phyloP scores from a whole-genome alignment of 352 stramenopile genomes.

The Elongisporangium undulatum region DNA sequence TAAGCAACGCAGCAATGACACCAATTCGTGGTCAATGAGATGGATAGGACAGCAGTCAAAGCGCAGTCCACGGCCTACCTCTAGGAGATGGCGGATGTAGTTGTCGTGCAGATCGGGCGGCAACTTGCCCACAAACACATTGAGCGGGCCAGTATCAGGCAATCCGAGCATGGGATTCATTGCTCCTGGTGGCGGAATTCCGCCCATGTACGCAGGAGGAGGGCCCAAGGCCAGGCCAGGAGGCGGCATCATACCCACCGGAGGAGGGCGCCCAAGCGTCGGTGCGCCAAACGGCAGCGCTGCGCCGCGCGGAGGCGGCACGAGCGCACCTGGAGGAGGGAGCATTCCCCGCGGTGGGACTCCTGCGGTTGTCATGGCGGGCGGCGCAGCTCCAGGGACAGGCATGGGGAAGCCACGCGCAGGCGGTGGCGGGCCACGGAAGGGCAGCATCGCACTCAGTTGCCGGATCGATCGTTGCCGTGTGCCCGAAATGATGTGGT shows the following conservation, averaged over 20 bases:
- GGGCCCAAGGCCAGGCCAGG: constrained; percentile 2
- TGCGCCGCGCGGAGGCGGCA: constrained; percentile 2
- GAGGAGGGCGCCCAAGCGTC: background rate
- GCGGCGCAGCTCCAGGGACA: constrained; percentile 16
- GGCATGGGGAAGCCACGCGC: constrained; percentile 1
- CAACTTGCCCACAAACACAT: constrained; percentile 52
- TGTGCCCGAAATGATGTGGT: background rate
- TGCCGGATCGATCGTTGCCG: background rate
- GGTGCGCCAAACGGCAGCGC: background rate
- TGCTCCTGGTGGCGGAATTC: background rate
- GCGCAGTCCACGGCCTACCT: constrained; percentile 15
- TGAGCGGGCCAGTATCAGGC: constrained; percentile 22
- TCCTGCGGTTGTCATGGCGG: constrained; percentile 46
- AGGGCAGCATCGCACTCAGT: constrained; percentile 1
- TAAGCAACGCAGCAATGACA: constrained; percentile 1
- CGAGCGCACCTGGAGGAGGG: background rate
- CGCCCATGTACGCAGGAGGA: constrained; percentile 1
- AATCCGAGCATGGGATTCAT: constrained; percentile 6
- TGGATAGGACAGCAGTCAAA: background rate
- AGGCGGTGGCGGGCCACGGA: background rate
- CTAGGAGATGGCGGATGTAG: constrained; percentile 49
- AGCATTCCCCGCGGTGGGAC: constrained; percentile 22
- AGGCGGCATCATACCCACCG: constrained; percentile 1
- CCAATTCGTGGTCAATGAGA: constrained; percentile 1
- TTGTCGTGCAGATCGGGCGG: constrained; percentile 45